Evolutionary conservation across 306 rosid genomes (phyloP).

Genomic region (Gillenia trifoliata): DNA sequence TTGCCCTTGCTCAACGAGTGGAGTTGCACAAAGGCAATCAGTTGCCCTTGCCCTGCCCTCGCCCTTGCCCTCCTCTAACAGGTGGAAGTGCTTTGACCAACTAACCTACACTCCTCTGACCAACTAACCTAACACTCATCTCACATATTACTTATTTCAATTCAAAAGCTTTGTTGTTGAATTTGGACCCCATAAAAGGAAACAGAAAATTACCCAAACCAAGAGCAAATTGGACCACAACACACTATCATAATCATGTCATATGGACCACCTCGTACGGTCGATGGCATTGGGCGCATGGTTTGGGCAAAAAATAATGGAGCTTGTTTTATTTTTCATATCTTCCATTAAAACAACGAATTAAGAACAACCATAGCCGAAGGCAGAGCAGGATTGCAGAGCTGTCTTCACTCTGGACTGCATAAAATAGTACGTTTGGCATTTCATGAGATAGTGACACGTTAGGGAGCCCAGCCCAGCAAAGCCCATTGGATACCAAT

Average conservation of each 20-base stretch:
- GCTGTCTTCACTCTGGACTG: neutral
- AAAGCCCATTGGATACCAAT: slow-evolving; percentile 32
- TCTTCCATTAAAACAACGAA: neutral
- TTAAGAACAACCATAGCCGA: neutral
- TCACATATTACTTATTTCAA: no score
- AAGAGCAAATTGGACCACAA: neutral
- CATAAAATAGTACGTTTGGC: slow-evolving; percentile 19
- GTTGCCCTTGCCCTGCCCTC: no score
- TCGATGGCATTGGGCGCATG: neutral
- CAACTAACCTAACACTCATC: neutral
- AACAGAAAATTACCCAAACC: neutral
- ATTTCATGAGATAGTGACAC: slow-evolving; percentile 35
- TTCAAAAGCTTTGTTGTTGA: neutral
- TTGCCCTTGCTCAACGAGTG: no score
- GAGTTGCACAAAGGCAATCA: no score
- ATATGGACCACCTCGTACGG: neutral
- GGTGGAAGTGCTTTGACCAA: no score
- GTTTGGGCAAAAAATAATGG: neutral
- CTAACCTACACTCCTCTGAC: no score
- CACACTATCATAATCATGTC: neutral
- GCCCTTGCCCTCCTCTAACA: no score
- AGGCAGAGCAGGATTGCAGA: neutral
- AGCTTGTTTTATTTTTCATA: neutral
- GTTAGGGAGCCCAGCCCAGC: slow-evolving; percentile 7
- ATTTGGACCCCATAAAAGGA: neutral